phyloP scores from a whole-genome alignment of 495 filamentous ascomycete species.

The Penicillium subrubescens region DNA sequence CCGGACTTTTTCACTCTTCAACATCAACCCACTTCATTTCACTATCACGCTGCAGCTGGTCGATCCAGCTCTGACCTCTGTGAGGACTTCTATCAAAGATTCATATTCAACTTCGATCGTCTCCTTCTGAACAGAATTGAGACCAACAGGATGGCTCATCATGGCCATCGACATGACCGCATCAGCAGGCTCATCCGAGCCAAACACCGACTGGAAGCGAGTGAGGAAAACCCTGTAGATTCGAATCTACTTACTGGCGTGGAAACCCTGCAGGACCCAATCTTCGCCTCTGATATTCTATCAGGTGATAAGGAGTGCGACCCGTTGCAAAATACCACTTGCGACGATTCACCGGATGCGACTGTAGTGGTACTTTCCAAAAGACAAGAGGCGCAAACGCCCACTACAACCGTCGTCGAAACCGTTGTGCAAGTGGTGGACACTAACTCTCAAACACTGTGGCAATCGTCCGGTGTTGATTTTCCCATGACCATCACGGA shows the following conservation, averaged over 20 bases:
- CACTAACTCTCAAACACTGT: conserved; percentile 21
- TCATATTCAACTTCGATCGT: not conserved
- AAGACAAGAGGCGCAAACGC: conserved; percentile 20
- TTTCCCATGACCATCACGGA: conserved; percentile 25
- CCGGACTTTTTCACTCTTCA: not conserved
- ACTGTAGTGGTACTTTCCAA: conserved; percentile 11
- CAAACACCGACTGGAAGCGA: conserved; percentile 18
- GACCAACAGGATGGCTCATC: conserved; percentile 21
- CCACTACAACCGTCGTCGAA: conserved; percentile 8
- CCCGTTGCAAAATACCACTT: conserved; percentile 12
- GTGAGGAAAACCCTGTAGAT: conserved; percentile 3
- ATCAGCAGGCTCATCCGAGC: conserved; percentile 20
- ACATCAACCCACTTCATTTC: conserved; percentile 1
- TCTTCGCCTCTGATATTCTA: conserved; percentile 7
- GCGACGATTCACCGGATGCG: conserved; percentile 5
- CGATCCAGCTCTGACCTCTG: conserved; percentile 25
- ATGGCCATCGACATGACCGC: conserved; percentile 28
- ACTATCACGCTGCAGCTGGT: conserved; percentile 18
- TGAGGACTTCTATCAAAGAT: conserved; percentile 18
- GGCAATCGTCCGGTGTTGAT: conserved; percentile 15
- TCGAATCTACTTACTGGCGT: conserved; percentile 2
- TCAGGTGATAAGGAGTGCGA: conserved; percentile 13
- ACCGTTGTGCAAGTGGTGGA: conserved; percentile 29
- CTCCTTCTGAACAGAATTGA: not conserved
- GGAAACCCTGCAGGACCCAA: not conserved